phyloP scores from a whole-genome alignment of 345 rosid genomes.

The Pelargonium nanum region DNA sequence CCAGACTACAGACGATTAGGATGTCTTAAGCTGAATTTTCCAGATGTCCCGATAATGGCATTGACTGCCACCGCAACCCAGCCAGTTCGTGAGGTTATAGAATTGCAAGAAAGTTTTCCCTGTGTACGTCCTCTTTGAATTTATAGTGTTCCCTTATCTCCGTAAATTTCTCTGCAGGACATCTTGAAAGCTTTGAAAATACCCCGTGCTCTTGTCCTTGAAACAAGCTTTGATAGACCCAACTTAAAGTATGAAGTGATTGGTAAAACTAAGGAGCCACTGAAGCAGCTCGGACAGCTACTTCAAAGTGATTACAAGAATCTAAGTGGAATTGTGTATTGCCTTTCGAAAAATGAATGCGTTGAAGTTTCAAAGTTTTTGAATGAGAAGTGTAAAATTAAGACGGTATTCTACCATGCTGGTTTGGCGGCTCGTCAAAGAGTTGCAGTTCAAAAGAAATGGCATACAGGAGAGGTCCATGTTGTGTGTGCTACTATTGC shows the following conservation, averaged over 20 bases:
- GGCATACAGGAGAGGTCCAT: slow-evolving; percentile 74
- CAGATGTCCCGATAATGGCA: slow-evolving; percentile 63
- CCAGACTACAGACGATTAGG: slow-evolving; percentile 82
- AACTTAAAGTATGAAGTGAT: slow-evolving; percentile 82
- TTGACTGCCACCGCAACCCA: slow-evolving; percentile 84
- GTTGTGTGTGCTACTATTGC: slow-evolving; percentile 87
- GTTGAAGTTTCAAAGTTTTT: slow-evolving; percentile 63
- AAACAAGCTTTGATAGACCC: slow-evolving; percentile 91
- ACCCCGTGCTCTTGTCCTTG: slow-evolving; percentile 62
- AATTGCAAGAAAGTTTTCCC: background rate
- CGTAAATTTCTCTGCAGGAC: slow-evolving; percentile 38
- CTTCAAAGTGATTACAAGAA: slow-evolving; percentile 50
- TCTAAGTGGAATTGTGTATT: slow-evolving; percentile 72
- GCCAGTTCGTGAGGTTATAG: slow-evolving; percentile 57
- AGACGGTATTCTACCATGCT: slow-evolving; percentile 68
- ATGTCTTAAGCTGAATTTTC: slow-evolving; percentile 72
- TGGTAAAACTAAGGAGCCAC: slow-evolving; percentile 57
- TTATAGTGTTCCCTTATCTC: background rate
- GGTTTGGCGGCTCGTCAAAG: slow-evolving; percentile 69
- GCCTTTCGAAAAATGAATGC: slow-evolving; percentile 86
- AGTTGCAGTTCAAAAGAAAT: slow-evolving; percentile 65
- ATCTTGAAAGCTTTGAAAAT: slow-evolving; percentile 66
- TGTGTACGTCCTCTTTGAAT: background rate
- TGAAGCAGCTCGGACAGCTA: slow-evolving; percentile 76
- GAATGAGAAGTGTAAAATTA: slow-evolving; percentile 64